Evolutionary conservation across 495 filamentous ascomycete genomes (phyloP), one percentile per base, ranked within the genome.

Genomic region (Xylaria acuta): DNA sequence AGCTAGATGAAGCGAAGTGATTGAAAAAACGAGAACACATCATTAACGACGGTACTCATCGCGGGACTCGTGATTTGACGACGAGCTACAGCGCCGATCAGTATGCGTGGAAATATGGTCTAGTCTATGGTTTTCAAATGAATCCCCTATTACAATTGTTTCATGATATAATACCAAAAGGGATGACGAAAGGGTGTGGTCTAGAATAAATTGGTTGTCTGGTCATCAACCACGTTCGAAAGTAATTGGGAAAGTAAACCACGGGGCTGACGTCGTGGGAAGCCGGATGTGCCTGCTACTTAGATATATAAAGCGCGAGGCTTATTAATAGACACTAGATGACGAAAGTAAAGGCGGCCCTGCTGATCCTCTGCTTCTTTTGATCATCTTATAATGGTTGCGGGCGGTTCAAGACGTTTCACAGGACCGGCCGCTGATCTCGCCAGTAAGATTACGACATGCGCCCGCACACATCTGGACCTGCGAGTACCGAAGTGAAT

Each of bases 351-450:
- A 36, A 34, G 53, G 18, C 22, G 36, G 36, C 36, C 66, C 51
- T 58, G 66, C 22, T 45, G 66, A 68, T 69, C 67, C 54, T 34
- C 43, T 45, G 7, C 41, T 63, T 64, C 56, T 62, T 70, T 63
- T 60, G n/a, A 41, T 41, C 65, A 58, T 30, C 32, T 32, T n/a
- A 40, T 7, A 27, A 34, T 59, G 25, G 25, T 45, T 47, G 36
- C 45, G 32, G 45, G 22, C 65, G 49, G 49, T 20, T 67, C 65
- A 30, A 25, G 36, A 41, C 45, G 65, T 67, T 69, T 60, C 67
- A 59, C 67, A 22, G 22, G 0, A 47, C 51, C 30, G 53, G 53
- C 51, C 22, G 36, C 25, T 47, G 64, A 51, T 53, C 38, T 69
- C 32, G 40, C 49, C 27, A n/a, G 63, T 43, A 45, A 34, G 53